Conservation (phyloP, 306 rosid genomes). For the Cyclanthera cordifolia region DNA sequence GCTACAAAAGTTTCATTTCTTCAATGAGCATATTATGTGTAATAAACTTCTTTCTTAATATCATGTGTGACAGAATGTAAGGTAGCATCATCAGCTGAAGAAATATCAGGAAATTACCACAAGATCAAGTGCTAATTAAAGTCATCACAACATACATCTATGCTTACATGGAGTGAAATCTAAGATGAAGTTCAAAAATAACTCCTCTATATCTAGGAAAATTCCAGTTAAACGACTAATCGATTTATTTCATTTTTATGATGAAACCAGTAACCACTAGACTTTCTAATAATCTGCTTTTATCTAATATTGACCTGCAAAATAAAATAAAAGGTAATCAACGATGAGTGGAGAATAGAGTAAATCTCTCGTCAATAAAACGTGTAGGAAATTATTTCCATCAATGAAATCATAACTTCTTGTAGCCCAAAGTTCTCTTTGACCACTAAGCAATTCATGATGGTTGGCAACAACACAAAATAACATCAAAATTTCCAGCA, state of each 20-base stretch:
- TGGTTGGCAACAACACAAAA: neutral
- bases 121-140: neutral
- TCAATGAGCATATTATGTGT: neutral
- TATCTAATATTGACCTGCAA: neutral
- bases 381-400: too few relatives aligned
- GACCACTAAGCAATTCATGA: too few relatives aligned
- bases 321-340: neutral
- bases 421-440: too few relatives aligned
- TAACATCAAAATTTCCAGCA: conserved; percentile 5
- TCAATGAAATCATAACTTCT: too few relatives aligned
- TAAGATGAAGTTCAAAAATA: neutral
- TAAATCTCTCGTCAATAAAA: too few relatives aligned
- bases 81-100: neutral
- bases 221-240: neutral
- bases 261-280: too few relatives aligned
- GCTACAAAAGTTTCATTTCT: neutral
- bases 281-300: neutral
- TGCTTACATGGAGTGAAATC: neutral
- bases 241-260: too few relatives aligned
- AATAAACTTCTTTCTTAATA: neutral
- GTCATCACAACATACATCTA: neutral
- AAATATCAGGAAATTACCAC: too few relatives aligned
- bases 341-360: neutral
- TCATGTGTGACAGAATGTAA: neutral
- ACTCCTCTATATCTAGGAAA: neutral